Evolutionary conservation across 805 yeast genomes (phyloP), one percentile per base, ranked within the genome.

Genomic region (Starmerella tilneyi): DNA sequence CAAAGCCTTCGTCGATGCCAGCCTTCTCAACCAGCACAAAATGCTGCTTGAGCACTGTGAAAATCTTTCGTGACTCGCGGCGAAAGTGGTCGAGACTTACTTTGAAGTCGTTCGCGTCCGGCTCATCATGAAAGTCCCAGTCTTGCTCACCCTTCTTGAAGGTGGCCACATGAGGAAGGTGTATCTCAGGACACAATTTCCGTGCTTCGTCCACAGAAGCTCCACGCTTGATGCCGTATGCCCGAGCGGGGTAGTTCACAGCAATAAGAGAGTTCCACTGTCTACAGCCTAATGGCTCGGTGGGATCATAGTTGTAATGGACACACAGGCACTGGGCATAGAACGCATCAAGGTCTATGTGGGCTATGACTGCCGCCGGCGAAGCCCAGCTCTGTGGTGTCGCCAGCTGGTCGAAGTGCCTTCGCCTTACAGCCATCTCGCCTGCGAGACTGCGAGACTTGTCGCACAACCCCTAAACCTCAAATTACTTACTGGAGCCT

Each of bases 231-330:
- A 92, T 78, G 0, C 96, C 96, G 59, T 59, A 86, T 44, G 78
- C 76, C 31, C 96, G 68, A 0, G 98, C 97, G 0, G 96, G 83
- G 62, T 68, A 68, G 49, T 64, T 67, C 0, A 92, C 94, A 0
- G 98, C 98, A 47, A 92, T 89, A 3, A 92, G 65, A 0, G 88
- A 72, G 39, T 72, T 70, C 98, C 98, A 92, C 58, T 92, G 98
- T 4, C 85, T 84, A 60, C 96, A 88, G 0, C 86, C 96, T 2
- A 92, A 81, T 0, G 98, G 96, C 50, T 78, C 88, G 2, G 77
- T 75, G 2, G 66, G 67, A 1, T 78, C 63, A 13, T 81, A 63
- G 0, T 80, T 80, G 15, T 84, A 69, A 33, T 96, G 64, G 5
- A 84, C 67, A 53, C 81, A 89, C 57, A 92, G 96, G 24, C 81